Evolutionary conservation across 192 early-diverging fungal species (phyloP).

Genomic region (Gamsiella multidivaricata): DNA sequence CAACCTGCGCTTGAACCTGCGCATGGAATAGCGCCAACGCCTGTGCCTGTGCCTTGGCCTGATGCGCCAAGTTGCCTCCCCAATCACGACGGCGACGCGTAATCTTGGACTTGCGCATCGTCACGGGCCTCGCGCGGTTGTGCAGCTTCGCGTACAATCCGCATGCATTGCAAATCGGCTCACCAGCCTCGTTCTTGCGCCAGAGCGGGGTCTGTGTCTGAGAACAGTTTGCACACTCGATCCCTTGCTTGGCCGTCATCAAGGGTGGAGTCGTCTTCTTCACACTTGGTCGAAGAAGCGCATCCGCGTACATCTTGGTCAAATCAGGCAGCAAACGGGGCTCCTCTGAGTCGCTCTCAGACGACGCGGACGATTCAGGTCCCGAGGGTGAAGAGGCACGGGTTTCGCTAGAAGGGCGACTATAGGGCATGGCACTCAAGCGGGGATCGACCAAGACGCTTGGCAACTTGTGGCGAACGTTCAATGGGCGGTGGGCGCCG

Average conservation of each 20-base stretch:
- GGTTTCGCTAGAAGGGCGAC: conserved; percentile 8
- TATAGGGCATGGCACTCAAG: conserved; percentile 29
- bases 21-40: conserved; percentile 43
- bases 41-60: conserved; percentile 48
- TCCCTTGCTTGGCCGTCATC: conserved; percentile 53
- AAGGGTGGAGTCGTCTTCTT: conserved; percentile 38
- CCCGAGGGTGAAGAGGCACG: conserved; percentile 28
- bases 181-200: conserved; percentile 78
- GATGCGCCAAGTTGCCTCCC: conserved; percentile 55
- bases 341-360: conserved; percentile 35
- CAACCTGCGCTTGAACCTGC: conserved; percentile 40
- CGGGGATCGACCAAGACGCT: conserved; percentile 33
- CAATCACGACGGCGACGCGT: conserved; percentile 68
- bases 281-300: conserved; percentile 21
- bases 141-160: conserved; percentile 94
- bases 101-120: conserved; percentile 79
- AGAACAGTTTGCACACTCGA: conserved; percentile 74
- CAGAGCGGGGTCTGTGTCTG: conserved; percentile 83
- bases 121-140: conserved; percentile 83
- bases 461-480: conserved; percentile 62
- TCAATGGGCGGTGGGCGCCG: conserved; percentile 65
- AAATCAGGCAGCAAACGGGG: conserved; percentile 35
- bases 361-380: conserved; percentile 14
- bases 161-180: conserved; percentile 86
- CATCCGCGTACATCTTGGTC: conserved; percentile 50